Evolutionary conservation across 495 filamentous ascomycete species (phyloP), one percentile per base, ranked within the genome.

Genomic region (Podospora pseudocomata): DNA sequence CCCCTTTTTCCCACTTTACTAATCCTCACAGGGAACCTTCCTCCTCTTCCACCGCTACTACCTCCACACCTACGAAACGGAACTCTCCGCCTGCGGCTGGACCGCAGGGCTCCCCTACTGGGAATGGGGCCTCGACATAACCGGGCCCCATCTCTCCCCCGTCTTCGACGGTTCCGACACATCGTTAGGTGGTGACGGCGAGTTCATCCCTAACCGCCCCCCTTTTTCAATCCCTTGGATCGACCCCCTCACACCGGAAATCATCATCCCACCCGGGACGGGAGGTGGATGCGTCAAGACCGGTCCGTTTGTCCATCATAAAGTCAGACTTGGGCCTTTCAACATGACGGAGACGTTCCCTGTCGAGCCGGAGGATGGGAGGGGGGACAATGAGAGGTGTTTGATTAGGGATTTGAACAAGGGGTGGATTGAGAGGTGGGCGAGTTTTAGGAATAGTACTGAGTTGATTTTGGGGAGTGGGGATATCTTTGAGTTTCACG

Each of bases 41-140:
- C 79, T 92, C 30, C 79, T 86, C 11, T 93, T 89, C 88, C 90
- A 93, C 72, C 83, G 91, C 3, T 87, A 90, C 71, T 92, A 86
- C 75, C 82, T 86, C 62, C 85, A 80, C 73, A 74, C 80, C 11
- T 91, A 87, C 71, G 91, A 92, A 75, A 78, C 86, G 69, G 84
- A 86, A 5, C 81, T 93, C 57, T 81, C 88, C 19, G 87, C 91
- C 70, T 93, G 91, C 75, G 89, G 88, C 59, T 93, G 91, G 74
- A 85, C 77, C 3, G 68, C 49, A 65, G 72, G 67, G 54, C 75
- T 79, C 23, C 75, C 75, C 15, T 90, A 89, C 79, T 90, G 87
- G 88, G 83, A 91, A 71, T 90, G 87, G 86, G 75, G 81, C 11
- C 79, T 82, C n/a, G 82, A 83, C 59, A 80, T 81, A n/a, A 60